phyloP scores from a whole-genome alignment of 108 stramenopile genomes.

The Discostella pseudostelligera region DNA sequence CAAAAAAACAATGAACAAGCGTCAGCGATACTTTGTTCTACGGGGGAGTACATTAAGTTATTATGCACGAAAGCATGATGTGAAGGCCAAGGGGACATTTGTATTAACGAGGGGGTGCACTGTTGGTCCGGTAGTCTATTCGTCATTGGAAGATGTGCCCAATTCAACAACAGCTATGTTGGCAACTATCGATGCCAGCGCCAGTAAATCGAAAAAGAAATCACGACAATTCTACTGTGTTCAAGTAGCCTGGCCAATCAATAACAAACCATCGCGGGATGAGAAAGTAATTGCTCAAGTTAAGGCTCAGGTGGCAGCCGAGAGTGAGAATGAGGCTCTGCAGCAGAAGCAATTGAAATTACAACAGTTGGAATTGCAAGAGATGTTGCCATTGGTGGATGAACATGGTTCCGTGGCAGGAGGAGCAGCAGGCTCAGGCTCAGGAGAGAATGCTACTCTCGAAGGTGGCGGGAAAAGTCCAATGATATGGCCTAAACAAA shows the following conservation, averaged over 20 bases:
- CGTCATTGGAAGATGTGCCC: conserved; percentile 22
- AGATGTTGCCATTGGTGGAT: neutral
- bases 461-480: conserved; percentile 1
- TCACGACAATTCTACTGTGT: conserved; percentile 39
- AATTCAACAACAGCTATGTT: conserved; percentile 11
- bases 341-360: conserved; percentile 16
- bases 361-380: neutral
- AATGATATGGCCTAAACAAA: neutral
- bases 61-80: conserved; percentile 33
- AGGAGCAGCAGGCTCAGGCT: too few species aligned
- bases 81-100: conserved; percentile 53
- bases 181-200: too few species aligned
- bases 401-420: neutral
- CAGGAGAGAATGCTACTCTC: too few species aligned
- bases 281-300: conserved; percentile 31
- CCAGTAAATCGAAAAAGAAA: conserved; percentile 39
- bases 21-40: conserved; percentile 42
- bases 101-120: conserved; percentile 37
- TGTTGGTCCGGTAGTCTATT: conserved; percentile 37
- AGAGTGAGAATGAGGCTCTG: conserved; percentile 40
- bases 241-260: conserved; percentile 39
- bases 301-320: conserved; percentile 44
- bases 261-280: conserved; percentile 37
- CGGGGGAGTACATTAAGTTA: conserved; percentile 41
- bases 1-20: conserved; percentile 23